These are phyloP conservation scores for Lodderomyces jiufengensis DNA, from an alignment of 1,139 yeast genomes.

Conservation along the genomic window DNA sequence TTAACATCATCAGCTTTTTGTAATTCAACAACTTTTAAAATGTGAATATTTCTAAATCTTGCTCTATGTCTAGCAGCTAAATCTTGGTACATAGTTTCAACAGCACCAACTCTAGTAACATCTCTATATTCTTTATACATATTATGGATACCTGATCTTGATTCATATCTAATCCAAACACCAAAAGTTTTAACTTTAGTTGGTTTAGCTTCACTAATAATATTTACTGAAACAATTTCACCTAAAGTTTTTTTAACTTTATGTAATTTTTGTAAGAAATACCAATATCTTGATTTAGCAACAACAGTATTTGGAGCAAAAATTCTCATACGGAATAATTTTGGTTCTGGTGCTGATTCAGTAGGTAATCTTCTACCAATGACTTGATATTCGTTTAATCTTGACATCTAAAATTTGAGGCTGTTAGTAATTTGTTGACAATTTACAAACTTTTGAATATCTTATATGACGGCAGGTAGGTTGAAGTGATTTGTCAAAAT, in stretches of 20 bases:
- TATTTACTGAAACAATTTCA: slow-evolving; percentile 93
- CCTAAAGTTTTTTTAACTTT: slow-evolving; percentile 99
- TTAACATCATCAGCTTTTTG: slow-evolving; percentile 97
- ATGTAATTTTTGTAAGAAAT: slow-evolving; percentile 98
- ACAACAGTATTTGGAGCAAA: slow-evolving; percentile 99
- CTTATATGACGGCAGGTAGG: too few relatives aligned
- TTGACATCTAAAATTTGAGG: slow-evolving; percentile 55
- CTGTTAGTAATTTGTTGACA: not conserved
- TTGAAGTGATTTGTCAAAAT: too few relatives aligned
- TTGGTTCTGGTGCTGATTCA: slow-evolving; percentile 98
- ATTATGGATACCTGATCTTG: slow-evolving; percentile 99
- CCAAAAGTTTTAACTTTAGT: slow-evolving; percentile 99
- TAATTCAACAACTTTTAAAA: slow-evolving; percentile 97
- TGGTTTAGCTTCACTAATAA: slow-evolving; percentile 92
- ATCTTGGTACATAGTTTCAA: slow-evolving; percentile 98
- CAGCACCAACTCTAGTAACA: slow-evolving; percentile 98
- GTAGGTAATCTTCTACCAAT: slow-evolving; percentile 99
- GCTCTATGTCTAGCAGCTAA: slow-evolving; percentile 99
- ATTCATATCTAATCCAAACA: slow-evolving; percentile 99
- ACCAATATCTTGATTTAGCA: slow-evolving; percentile 99
- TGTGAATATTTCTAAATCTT: slow-evolving; percentile 99
- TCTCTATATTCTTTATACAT: slow-evolving; percentile 99
- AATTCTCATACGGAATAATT: slow-evolving; percentile 99
- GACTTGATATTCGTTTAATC: slow-evolving; percentile 99
- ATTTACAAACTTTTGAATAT: too few relatives aligned